Evolutionary conservation across 2,329 filamentous ascomycete genomes (phyloP).

Genomic region (Beauveria caledonica): DNA sequence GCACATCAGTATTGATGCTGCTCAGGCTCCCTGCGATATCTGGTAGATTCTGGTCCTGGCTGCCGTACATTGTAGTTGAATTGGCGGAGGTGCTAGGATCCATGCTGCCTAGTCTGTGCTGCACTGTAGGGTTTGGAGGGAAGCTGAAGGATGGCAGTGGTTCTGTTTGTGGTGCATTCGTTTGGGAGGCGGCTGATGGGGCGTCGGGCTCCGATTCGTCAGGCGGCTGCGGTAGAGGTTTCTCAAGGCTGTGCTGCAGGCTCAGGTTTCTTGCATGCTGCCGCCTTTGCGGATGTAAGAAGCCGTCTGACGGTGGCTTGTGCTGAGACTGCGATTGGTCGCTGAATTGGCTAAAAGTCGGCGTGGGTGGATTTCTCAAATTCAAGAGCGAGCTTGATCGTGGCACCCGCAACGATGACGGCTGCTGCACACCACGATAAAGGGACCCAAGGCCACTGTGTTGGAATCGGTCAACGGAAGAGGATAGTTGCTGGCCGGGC

Average conservation of each 20-base stretch:
- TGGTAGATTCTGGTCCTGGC: conserved; percentile 2
- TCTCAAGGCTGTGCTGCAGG: conserved; percentile 48
- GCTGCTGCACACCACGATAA: conserved; percentile 7
- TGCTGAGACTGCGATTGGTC: conserved; percentile 1
- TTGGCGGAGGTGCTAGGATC: not conserved
- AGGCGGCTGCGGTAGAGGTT: conserved; percentile 45
- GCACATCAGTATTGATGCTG: conserved; percentile 2
- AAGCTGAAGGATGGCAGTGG: conserved; percentile 8
- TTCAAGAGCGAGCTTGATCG: conserved; percentile 7
- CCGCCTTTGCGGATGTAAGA: not conserved
- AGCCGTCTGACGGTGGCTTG: conserved; percentile 11
- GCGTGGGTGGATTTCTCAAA: conserved; percentile 1
- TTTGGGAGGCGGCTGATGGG: not conserved
- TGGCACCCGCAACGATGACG: not conserved
- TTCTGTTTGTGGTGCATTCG: conserved; percentile 21
- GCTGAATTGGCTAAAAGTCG: not conserved
- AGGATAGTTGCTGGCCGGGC: not conserved
- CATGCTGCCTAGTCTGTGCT: not conserved
- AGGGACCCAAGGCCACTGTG: not conserved
- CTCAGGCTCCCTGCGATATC: not conserved
- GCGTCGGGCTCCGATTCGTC: conserved; percentile 6
- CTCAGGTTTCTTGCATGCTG: conserved; percentile 48
- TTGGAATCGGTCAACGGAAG: conserved; percentile 5
- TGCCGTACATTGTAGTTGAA: conserved; percentile 2
- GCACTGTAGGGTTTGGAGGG: not conserved